These are phyloP conservation scores for Sisymbrium irio DNA, from an alignment of 345 rosid genomes.

Conservation along the genomic window DNA sequence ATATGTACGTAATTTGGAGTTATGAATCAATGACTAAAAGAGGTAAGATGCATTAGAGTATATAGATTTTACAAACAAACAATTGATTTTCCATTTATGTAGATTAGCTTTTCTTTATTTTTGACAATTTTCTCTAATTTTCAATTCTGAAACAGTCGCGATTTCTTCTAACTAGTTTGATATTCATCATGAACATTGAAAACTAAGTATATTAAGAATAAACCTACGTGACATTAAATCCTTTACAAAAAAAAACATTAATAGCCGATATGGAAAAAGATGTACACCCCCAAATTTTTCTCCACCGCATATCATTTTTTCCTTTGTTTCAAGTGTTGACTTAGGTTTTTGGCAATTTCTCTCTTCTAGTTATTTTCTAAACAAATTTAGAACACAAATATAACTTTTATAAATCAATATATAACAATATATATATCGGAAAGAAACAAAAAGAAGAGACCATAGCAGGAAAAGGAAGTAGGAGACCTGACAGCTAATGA, in stretches of 20 bases:
- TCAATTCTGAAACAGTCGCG: background rate
- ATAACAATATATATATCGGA: background rate
- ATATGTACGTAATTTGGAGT: background rate
- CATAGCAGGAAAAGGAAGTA: conserved; percentile 5
- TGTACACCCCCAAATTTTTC: background rate
- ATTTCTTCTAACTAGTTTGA: background rate
- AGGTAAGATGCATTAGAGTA: background rate
- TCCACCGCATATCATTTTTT: background rate
- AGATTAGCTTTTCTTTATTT: background rate
- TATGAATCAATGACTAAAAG: background rate
- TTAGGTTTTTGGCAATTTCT: conserved; percentile 16
- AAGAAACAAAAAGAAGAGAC: conserved; percentile 21
- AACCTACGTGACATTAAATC: background rate
- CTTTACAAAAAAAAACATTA: background rate
- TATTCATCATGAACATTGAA: background rate
- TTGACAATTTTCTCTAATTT: background rate
- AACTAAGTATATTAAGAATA: background rate
- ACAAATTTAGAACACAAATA: background rate
- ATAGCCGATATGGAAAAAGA: background rate
- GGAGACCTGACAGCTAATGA: conserved; percentile 30
- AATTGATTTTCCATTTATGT: background rate
- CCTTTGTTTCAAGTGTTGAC: conserved; percentile 16
- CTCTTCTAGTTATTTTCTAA: background rate
- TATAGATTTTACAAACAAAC: background rate
- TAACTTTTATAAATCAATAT: background rate